A percentile compares a stretch with the other conserved stretches of the same genome.
phyloP scores from a whole-genome alignment of 2,329 filamentous ascomycete species.

The Pseudocercospora fuligena region DNA sequence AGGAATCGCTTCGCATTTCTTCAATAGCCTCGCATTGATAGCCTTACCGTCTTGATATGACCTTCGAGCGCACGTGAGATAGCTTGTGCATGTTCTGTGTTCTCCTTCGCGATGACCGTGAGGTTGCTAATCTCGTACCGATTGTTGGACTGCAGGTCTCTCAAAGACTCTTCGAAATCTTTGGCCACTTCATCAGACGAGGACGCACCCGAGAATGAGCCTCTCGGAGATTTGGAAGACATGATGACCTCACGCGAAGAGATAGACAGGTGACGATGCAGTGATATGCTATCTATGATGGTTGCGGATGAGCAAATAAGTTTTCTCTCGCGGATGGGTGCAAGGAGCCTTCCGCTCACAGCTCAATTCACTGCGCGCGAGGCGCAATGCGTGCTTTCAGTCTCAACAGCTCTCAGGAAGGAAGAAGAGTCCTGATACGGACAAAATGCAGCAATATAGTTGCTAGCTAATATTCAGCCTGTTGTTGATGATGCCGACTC shows the following conservation, averaged over 20 bases:
- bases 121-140: slow-evolving; percentile 96
- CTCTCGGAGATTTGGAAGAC: slow-evolving; percentile 55
- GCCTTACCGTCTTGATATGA: slow-evolving; percentile 90
- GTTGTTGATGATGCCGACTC: slow-evolving; percentile 4
- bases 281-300: slow-evolving; percentile 31
- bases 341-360: neutral
- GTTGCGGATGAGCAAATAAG: slow-evolving; percentile 20
- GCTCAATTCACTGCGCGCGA: slow-evolving; percentile 12
- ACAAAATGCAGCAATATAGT: slow-evolving; percentile 43
- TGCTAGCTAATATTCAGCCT: slow-evolving; percentile 51
- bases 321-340: neutral
- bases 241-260: slow-evolving; percentile 52
- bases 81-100: slow-evolving; percentile 90
- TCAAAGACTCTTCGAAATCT: slow-evolving; percentile 91
- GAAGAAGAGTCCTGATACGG: slow-evolving; percentile 18
- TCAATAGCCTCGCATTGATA: slow-evolving; percentile 30
- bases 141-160: slow-evolving; percentile 88
- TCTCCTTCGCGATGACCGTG: slow-evolving; percentile 96
- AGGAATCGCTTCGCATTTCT: neutral
- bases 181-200: slow-evolving; percentile 84
- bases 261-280: slow-evolving; percentile 31
- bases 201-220: slow-evolving; percentile 49
- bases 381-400: slow-evolving; percentile 6
- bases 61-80: slow-evolving; percentile 90
- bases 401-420: slow-evolving; percentile 11